Evolutionary conservation across 495 filamentous ascomycete species (phyloP).

Genomic region (Darksidea phi): DNA sequence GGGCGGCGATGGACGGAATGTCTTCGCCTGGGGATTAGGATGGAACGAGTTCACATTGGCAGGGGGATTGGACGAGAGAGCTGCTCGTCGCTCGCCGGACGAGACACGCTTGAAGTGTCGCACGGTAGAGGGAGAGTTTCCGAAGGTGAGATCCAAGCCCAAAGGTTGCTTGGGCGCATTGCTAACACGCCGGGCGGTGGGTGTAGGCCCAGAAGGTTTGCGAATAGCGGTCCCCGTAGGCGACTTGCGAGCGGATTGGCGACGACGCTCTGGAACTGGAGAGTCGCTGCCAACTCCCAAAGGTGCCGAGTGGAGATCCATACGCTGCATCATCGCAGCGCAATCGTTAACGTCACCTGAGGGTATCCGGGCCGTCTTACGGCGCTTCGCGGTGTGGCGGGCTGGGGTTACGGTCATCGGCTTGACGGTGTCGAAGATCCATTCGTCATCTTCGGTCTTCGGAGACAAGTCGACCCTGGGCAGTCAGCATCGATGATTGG

Average conservation of each 20-base stretch:
- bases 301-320: constrained; percentile 55
- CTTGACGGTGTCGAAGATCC: constrained; percentile 98
- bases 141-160: constrained; percentile 80
- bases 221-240: constrained; percentile 37
- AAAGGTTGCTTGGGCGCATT: constrained; percentile 67
- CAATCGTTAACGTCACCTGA: constrained; percentile 40
- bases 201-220: constrained; percentile 32
- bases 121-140: constrained; percentile 84
- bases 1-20: constrained; percentile 34
- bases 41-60: constrained; percentile 33
- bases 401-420: constrained; percentile 33
- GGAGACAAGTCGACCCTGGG: constrained; percentile 62
- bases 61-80: constrained; percentile 35
- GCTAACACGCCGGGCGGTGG: constrained; percentile 47
- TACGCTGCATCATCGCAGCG: constrained; percentile 58
- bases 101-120: constrained; percentile 88
- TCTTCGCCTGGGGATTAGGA: constrained; percentile 32
- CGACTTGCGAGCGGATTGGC: constrained; percentile 17
- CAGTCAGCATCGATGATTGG: constrained; percentile 2
- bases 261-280: constrained; percentile 12
- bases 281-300: constrained; percentile 28
- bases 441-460: constrained; percentile 74
- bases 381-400: constrained; percentile 50
- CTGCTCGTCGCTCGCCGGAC: constrained; percentile 51
- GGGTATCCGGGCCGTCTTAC: constrained; percentile 47